phyloP scores from a whole-genome alignment of 2,329 filamentous ascomycete species.

The Curvularia lunata region DNA sequence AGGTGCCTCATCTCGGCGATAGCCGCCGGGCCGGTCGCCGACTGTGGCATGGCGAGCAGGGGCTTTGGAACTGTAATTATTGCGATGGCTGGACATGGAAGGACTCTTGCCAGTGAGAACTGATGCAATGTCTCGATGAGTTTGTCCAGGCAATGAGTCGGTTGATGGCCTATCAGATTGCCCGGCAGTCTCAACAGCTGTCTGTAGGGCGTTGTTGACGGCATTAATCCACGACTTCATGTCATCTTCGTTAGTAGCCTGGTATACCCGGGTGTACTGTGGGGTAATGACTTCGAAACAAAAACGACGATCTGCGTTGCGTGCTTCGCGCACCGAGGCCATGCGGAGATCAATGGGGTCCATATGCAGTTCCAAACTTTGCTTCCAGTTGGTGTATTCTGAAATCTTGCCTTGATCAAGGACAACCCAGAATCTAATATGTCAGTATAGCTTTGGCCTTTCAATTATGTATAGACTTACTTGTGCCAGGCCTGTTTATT shows the following conservation, averaged over 20 bases:
- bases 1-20: constrained; percentile 72
- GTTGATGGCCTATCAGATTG: constrained; percentile 56
- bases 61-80: constrained; percentile 59
- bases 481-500: constrained; percentile 99
- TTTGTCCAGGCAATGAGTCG: constrained; percentile 62
- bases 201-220: constrained; percentile 97
- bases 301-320: constrained; percentile 91
- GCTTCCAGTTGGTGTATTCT: constrained; percentile 99
- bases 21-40: constrained; percentile 76
- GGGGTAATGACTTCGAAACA: constrained; percentile 99
- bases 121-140: constrained; percentile 86
- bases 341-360: constrained; percentile 96
- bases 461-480: constrained; percentile 60
- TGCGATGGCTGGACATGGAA: constrained; percentile 66
- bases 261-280: constrained; percentile 93
- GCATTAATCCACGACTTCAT: constrained; percentile 96
- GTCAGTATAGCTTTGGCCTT: constrained; percentile 33
- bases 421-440: constrained; percentile 90
- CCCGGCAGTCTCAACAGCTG: constrained; percentile 84
- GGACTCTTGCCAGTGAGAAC: constrained; percentile 91
- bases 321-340: constrained; percentile 93
- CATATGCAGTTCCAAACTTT: constrained; percentile 94
- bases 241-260: constrained; percentile 96
- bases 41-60: constrained; percentile 89
- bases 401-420: constrained; percentile 95